phyloP scores from a whole-genome alignment of 768 basidiomycete species.

The Mycena maculata region DNA sequence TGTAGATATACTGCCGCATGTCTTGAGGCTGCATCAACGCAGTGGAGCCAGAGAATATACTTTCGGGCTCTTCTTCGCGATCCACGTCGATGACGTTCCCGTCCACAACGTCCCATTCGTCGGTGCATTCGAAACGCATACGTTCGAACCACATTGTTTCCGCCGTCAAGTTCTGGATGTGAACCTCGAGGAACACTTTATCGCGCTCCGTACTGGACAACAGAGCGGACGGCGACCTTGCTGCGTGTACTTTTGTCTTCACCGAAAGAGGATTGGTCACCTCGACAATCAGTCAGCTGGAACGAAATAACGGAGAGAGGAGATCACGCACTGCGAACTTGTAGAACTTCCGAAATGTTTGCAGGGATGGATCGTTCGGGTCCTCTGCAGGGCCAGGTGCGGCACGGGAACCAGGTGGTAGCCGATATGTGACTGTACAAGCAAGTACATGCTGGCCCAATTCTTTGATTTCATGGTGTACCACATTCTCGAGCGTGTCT shows the following conservation, averaged over 20 bases:
- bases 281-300: conserved; percentile 50
- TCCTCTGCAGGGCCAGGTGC: conserved; percentile 62
- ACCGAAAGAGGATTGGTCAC: conserved; percentile 95
- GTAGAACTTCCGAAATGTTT: conserved; percentile 89
- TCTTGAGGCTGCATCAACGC: conserved; percentile 87
- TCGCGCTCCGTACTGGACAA: conserved; percentile 74
- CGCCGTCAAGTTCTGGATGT: conserved; percentile 89
- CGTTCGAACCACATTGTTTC: conserved; percentile 82
- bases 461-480: conserved; percentile 93
- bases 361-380: conserved; percentile 63
- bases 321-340: conserved; percentile 81
- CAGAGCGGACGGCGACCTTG: conserved; percentile 78
- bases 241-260: conserved; percentile 90
- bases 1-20: conserved; percentile 88
- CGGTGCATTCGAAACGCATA: conserved; percentile 82
- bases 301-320: background rate
- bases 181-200: conserved; percentile 91
- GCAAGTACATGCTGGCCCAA: conserved; percentile 91
- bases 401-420: conserved; percentile 67
- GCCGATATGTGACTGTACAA: conserved; percentile 86
- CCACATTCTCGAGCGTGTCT: conserved; percentile 73
- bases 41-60: conserved; percentile 69
- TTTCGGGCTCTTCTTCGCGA: conserved; percentile 39
- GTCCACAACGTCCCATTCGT: conserved; percentile 72
- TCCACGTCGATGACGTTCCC: conserved; percentile 55